Base-by-base conservation (phyloP, 2,329 filamentous ascomycete species). In the Thielaviopsis musarum region DNA sequence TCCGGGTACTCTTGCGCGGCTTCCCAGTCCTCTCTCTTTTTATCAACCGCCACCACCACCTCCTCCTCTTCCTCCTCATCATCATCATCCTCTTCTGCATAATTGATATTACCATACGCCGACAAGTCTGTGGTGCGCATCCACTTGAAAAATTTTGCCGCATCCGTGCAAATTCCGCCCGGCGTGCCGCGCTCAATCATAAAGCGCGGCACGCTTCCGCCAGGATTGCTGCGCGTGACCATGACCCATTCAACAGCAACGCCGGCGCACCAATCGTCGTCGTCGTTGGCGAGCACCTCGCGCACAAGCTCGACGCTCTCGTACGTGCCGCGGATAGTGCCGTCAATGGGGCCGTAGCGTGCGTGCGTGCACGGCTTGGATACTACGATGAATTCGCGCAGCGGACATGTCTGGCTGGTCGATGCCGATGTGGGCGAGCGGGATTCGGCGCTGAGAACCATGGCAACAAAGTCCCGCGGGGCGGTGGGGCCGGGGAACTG, bases 111-210 rank as follows among this genome's bases (percentile, higher is more conserved):
- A 28, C 28, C 52, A 10, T 53, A 26, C 2, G 21, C 52, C 12
- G 52, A 26, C 52, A 30, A 53, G 64, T 53, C 22, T 2, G 26
- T 30, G 17, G 52, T 53, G 5, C 54, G 41, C 54, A 80, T 66
- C 90, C 90, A 95, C 60, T 89, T 80, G 15, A 93, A 69, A 65
- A 95, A 94, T 69, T 91, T 93, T 58, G 79, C 78, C 0, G 89
- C 86, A 69, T 95, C 90, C 51, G 77, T 77, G 26, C 88, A 79
- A 65, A 95, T 93, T 41, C 87, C 87, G 12, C 78, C 82, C 0
- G 90, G 90, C 0, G 90, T 95, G 30, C 87, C 88, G 67, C 88
- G 83, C 66, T 95, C 90, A n/a, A 95, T 88, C 78, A 95, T 84
- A 71, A 93, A 95, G 15, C 87, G 80, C 1, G 90, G 90, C 19